A percentile compares a stretch with the other conserved stretches of the same genome.
These are phyloP conservation scores for Tetradesmus lagerheimii DNA, from an alignment of 139 green algal genomes.

Conservation along the genomic window DNA sequence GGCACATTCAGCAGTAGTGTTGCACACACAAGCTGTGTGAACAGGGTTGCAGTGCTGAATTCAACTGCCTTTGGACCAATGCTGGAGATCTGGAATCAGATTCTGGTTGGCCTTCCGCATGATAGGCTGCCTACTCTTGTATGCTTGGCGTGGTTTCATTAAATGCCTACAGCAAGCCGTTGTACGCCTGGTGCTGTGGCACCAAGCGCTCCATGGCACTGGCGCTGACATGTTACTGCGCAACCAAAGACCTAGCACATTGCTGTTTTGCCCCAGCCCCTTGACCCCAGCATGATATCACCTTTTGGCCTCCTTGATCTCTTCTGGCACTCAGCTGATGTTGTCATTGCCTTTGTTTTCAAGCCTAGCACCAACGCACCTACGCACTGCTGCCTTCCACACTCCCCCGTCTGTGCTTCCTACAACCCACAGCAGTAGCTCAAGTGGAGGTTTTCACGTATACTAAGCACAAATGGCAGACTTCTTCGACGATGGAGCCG, in stretches of 20 bases:
- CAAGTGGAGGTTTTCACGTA: background rate
- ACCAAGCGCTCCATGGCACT: no score
- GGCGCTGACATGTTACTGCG: no score
- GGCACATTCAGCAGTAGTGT: no score
- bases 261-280: background rate
- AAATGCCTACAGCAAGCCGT: no score
- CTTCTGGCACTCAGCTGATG: background rate
- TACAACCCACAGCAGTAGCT: background rate
- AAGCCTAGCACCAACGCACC: background rate
- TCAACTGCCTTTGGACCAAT: no score
- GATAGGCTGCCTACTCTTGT: no score
- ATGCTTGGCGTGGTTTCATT: no score
- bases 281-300: slow-evolving; percentile 4
- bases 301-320: background rate
- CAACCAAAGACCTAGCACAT: background rate
- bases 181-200: no score
- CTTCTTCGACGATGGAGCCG: background rate
- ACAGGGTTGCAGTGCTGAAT: no score
- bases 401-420: background rate
- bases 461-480: background rate
- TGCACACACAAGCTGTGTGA: no score
- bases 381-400: background rate
- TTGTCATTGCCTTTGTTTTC: background rate
- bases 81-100: no score
- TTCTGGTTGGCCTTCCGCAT: no score